Percentiles rank a stretch among this genome's conserved stretches.
phyloP scores from a whole-genome alignment of 177 flowering plant species.

The Telopea speciosissima region DNA sequence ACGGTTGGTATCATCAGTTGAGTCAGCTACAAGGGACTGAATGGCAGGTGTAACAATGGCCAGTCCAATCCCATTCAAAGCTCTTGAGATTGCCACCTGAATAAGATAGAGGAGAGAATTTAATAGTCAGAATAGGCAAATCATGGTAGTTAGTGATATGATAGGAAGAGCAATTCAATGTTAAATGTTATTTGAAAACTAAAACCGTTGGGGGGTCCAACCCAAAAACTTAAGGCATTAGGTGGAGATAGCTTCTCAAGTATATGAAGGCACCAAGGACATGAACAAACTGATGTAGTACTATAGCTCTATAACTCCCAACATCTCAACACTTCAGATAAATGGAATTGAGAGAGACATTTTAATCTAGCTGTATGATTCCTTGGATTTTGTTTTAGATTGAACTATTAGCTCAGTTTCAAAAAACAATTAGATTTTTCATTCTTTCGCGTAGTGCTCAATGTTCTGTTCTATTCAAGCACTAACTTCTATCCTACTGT shows the following conservation, averaged over 20 bases:
- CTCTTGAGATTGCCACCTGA: slow-evolving; percentile 88
- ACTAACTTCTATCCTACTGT: no score
- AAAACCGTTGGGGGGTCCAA: neutral
- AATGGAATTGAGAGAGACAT: no score
- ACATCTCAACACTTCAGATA: no score
- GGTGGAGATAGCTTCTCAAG: no score
- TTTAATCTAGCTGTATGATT: neutral
- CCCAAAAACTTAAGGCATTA: no score
- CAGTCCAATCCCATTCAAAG: slow-evolving; percentile 89
- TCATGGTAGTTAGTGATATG: neutral
- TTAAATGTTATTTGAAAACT: neutral
- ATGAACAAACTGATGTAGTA: no score
- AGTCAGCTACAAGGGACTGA: slow-evolving; percentile 92
- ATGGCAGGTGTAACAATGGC: slow-evolving; percentile 90
- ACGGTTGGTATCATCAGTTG: slow-evolving; percentile 78
- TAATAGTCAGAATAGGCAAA: neutral
- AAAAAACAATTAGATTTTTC: neutral
- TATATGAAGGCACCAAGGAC: no score
- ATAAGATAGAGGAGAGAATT: slow-evolving; percentile 11
- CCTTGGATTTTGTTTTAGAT: neutral
- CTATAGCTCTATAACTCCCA: no score
- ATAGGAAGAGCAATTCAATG: neutral
- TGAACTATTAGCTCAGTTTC: neutral
- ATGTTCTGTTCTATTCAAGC: neutral
- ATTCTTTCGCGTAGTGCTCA: neutral